phyloP scores from a whole-genome alignment of 768 basidiomycete species.

The Clitopilus passeckerianus region DNA sequence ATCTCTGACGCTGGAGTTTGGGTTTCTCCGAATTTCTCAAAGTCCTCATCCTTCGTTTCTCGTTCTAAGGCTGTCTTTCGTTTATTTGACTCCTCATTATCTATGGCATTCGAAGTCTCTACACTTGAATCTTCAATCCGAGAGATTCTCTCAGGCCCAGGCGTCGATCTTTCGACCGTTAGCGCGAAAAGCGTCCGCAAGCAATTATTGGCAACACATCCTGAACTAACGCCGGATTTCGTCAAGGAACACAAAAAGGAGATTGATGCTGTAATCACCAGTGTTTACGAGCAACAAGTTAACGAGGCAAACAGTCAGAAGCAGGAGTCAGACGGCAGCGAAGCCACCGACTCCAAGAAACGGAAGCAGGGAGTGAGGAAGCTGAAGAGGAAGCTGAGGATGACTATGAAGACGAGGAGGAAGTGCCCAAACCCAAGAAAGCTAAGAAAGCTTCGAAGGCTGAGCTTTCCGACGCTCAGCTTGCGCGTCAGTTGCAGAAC shows the following conservation, averaged over 20 bases:
- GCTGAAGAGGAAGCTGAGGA: constrained; percentile 24
- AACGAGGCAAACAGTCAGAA: constrained; percentile 24
- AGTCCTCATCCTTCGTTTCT: neutral
- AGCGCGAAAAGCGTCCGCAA: constrained; percentile 88
- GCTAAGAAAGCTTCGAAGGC: constrained; percentile 45
- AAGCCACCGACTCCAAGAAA: constrained; percentile 25
- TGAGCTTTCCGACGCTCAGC: constrained; percentile 62
- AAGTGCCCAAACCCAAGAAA: constrained; percentile 38
- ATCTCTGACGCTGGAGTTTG: neutral
- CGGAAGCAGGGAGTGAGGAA: constrained; percentile 30
- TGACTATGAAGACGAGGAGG: constrained; percentile 23
- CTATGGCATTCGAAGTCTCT: constrained; percentile 49
- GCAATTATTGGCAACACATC: constrained; percentile 50
- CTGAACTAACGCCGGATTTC: constrained; percentile 49
- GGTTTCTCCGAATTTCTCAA: constrained; percentile 1
- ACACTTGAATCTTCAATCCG: constrained; percentile 59
- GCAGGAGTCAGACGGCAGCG: constrained; percentile 15
- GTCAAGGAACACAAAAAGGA: constrained; percentile 64
- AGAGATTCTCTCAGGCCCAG: constrained; percentile 70
- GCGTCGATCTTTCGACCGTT: constrained; percentile 72
- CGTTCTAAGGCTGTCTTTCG: neutral
- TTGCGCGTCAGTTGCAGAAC: constrained; percentile 65
- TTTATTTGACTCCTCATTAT: constrained; percentile 4
- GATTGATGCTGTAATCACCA: constrained; percentile 65
- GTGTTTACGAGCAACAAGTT: constrained; percentile 53